Percentiles rank a stretch among this genome's conserved stretches.
These are phyloP conservation scores for Apiospora malaysiana DNA, from an alignment of 2,329 filamentous ascomycete genomes.

Conservation along the genomic window DNA sequence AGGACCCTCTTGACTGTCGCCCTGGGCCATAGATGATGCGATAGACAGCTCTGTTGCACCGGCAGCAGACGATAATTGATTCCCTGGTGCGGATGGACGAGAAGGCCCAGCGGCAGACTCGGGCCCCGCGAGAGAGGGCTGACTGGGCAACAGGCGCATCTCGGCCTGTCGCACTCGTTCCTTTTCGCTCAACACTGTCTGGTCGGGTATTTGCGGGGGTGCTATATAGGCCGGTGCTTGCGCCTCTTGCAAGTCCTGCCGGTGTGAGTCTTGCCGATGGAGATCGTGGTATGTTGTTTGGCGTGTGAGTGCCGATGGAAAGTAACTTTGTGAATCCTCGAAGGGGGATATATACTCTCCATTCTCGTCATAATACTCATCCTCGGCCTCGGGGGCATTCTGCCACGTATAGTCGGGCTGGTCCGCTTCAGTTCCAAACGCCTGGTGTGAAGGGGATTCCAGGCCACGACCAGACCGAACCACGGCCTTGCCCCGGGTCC, in stretches of 20 bases:
- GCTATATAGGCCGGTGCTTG: constrained; percentile 59
- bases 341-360: constrained; percentile 25
- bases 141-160: constrained; percentile 79
- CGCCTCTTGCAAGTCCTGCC: constrained; percentile 34
- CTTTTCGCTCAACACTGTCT: constrained; percentile 78
- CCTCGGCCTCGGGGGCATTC: constrained; percentile 39
- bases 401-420: constrained; percentile 39
- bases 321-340: constrained; percentile 34
- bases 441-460: constrained; percentile 31
- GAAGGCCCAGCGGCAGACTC: constrained; percentile 49
- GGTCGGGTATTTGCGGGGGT: constrained; percentile 63
- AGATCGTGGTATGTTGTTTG: constrained; percentile 43
- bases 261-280: constrained; percentile 33
- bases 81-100: constrained; percentile 36
- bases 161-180: constrained; percentile 80
- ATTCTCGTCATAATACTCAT: constrained; percentile 32
- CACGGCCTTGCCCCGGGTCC: constrained; percentile 36
- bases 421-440: constrained; percentile 28
- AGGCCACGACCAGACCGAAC: constrained; percentile 31
- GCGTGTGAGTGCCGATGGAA: constrained; percentile 34
- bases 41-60: constrained; percentile 23
- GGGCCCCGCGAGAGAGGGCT: constrained; percentile 58
- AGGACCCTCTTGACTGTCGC: constrained; percentile 39
- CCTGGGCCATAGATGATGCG: constrained; percentile 30
- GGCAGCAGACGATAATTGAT: constrained; percentile 21